Percentiles rank a stretch among this genome's conserved stretches.
Evolutionary conservation across 169 alveolate species (phyloP).

Genomic region (Plasmodium knowlesi): DNA sequence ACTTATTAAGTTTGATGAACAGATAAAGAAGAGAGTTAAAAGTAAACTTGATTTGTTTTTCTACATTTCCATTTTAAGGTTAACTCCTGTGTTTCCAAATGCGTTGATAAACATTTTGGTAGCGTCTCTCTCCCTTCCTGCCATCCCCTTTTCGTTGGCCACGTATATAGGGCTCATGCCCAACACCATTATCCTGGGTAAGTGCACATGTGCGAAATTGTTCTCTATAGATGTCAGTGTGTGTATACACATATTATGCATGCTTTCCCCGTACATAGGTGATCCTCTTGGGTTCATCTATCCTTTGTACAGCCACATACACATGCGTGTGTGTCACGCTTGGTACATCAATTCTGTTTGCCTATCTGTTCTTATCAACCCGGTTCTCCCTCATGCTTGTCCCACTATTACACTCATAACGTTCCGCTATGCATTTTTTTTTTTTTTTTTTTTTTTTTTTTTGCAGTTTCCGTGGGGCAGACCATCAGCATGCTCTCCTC

Average conservation of each 20-base stretch:
- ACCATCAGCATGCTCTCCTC: constrained; percentile 53
- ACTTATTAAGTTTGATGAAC: constrained; percentile 35
- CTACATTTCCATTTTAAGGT: constrained; percentile 63
- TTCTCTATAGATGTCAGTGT: background rate
- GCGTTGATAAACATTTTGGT: constrained; percentile 36
- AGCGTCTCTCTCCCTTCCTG: constrained; percentile 45
- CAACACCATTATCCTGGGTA: constrained; percentile 61
- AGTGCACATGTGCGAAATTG: background rate
- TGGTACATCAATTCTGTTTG: background rate
- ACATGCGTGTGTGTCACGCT: background rate
- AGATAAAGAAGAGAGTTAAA: constrained; percentile 56
- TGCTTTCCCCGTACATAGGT: background rate
- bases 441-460: background rate
- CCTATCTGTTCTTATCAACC: background rate
- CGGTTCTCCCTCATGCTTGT: background rate
- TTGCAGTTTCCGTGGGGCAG: constrained; percentile 66
- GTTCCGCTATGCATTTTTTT: background rate
- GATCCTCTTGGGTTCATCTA: background rate
- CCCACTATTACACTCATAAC: no score
- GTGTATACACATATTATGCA: constrained; percentile 19
- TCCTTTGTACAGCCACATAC: background rate
- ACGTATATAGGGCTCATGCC: constrained; percentile 57
- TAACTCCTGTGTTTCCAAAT: constrained; percentile 70
- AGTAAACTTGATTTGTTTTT: constrained; percentile 44
- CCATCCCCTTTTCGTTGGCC: constrained; percentile 39